Evolutionary conservation across 331 rosid species (phyloP), one percentile per base, ranked within the genome.

Genomic region (Pyracantha coccinea): DNA sequence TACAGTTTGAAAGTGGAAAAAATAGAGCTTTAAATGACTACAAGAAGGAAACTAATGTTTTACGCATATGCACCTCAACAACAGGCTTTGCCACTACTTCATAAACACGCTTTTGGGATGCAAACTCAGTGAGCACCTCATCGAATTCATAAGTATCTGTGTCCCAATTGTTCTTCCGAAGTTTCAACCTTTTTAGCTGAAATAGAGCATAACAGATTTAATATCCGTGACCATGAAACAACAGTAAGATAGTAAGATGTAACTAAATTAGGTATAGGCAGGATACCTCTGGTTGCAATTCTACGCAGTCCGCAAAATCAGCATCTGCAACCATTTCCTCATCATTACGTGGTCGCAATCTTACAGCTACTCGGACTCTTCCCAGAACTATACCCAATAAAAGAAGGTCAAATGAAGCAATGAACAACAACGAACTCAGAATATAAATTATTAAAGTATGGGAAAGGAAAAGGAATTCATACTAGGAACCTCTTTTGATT

Each of bases 31-130:
- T 58, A 28, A 44, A 67, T 24, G 66, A 62, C 24, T 50, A 59
- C 19, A 74, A 44, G 31, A 67, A 54, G 29, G 65, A 83, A 75
- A 80, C n/a, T 68, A 72, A 20, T 13, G 60, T 27, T 45, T 35
- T 64, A 67, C 65, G 66, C 72, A 78, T 57, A 76, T 81, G 66
- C 58, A 95, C 99, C 99, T 95, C 99, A 79, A 95, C 98, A 79
- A 95, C 99, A 78, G 99, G 99, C 86, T 93, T 92, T 7, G 97
- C 99, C 69, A 95, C 99, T 15, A 88, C 97, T 90, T 95, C 96
- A 76, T 92, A 95, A 76, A 95, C 98, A 74, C 99, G 97, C 67
- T 95, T 95, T 70, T 95, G 99, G 61, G 99, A 95, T 66, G 99
- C 90, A 76, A 95, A 92, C 82, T 95, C 99, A 9, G 97, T 95